Percentiles rank a stretch among this genome's conserved stretches.
Evolutionary conservation across 768 basidiomycete genomes (phyloP).

Genomic region (Macrolepiota dolichaula): DNA sequence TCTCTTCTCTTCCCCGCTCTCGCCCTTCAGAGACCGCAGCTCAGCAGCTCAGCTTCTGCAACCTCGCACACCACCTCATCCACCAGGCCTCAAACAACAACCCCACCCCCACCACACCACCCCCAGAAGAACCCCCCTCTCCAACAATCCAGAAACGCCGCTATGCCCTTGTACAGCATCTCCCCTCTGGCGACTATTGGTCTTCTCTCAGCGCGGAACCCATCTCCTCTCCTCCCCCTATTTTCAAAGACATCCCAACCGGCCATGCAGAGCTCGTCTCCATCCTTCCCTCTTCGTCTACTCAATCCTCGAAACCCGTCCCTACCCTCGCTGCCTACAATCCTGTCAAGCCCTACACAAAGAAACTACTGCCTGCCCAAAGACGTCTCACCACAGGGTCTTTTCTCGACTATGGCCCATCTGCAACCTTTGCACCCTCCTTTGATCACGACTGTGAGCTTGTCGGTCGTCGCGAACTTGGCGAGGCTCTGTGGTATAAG

Average conservation of each 20-base stretch:
- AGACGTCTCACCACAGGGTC: conserved; percentile 59
- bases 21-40: conserved; percentile 57
- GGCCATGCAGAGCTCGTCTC: conserved; percentile 76
- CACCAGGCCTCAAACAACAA: conserved; percentile 60
- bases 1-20: conserved; percentile 65
- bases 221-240: conserved; percentile 36
- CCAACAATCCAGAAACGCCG: conserved; percentile 38
- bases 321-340: conserved; percentile 61
- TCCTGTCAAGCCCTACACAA: conserved; percentile 33
- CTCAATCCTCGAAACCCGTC: conserved; percentile 27
- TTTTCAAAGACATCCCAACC: conserved; percentile 50
- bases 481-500: conserved; percentile 53
- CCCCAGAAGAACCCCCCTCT: conserved; percentile 8
- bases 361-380: conserved; percentile 41
- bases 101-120: conserved; percentile 42
- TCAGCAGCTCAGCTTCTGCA: conserved; percentile 73
- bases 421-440: conserved; percentile 71
- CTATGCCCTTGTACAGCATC: conserved; percentile 77
- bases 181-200: conserved; percentile 79
- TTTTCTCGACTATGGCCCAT: conserved; percentile 79
- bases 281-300: conserved; percentile 59
- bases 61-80: conserved; percentile 67
- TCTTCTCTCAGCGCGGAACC: conserved; percentile 70
- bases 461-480: conserved; percentile 59
- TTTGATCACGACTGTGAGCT: conserved; percentile 79